Conservation (phyloP, 1,284 basidiomycete genomes). For the Boletellus sp. region DNA sequence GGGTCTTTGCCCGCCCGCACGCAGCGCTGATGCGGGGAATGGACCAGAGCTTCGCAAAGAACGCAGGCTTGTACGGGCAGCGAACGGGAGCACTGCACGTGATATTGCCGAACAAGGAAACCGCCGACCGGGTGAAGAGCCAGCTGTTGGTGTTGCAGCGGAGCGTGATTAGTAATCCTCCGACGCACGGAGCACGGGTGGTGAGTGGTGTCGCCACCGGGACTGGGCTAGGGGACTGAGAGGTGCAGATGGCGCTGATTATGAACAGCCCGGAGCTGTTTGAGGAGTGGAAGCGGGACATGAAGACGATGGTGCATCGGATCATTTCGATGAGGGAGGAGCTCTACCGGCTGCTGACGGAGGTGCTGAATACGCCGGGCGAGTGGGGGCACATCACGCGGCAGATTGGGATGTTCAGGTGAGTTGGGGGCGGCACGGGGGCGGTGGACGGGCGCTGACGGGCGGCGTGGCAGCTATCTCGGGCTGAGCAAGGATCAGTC, state of each 20-base stretch:
- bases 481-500: conserved; percentile 71
- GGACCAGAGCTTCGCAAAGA: conserved; percentile 89
- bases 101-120: conserved; percentile 57
- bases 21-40: conserved; percentile 13
- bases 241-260: conserved; percentile 67
- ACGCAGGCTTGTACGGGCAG: conserved; percentile 91
- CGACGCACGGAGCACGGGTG: conserved; percentile 85
- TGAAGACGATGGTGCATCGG: conserved; percentile 87
- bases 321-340: conserved; percentile 89
- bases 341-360: conserved; percentile 73
- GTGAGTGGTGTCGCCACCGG: conserved; percentile 42
- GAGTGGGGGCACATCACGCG: conserved; percentile 88
- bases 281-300: conserved; percentile 86
- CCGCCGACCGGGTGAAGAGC: conserved; percentile 71
- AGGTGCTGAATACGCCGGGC: conserved; percentile 87
- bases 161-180: conserved; percentile 92
- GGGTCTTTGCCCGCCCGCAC: neutral
- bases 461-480: conserved; percentile 59
- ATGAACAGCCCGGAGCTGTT: conserved; percentile 72
- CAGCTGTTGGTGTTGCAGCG: conserved; percentile 87
- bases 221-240: neutral
- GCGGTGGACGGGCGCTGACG: conserved; percentile 8
- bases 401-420: conserved; percentile 95
- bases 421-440: conserved; percentile 22
- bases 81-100: conserved; percentile 85